Evolutionary conservation across 768 basidiomycete genomes (phyloP).

Genomic region (Tylopilus balloui): DNA sequence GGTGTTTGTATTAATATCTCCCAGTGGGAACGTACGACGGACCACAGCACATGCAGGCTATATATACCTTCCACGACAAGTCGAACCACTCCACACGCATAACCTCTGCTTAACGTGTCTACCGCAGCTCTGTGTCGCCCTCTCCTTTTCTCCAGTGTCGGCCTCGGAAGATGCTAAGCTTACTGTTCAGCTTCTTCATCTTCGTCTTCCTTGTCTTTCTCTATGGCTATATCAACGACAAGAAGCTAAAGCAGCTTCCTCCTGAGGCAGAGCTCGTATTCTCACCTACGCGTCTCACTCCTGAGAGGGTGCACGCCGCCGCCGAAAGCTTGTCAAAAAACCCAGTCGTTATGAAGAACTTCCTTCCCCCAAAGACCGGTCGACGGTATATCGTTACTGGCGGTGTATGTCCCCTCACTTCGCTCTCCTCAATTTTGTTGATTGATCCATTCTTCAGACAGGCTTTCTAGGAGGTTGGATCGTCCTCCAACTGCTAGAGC

Average conservation of each 20-base stretch:
- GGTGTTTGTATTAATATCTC: background rate
- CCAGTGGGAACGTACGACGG: background rate
- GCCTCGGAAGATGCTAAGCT: conserved; percentile 16
- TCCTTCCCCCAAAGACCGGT: conserved; percentile 65
- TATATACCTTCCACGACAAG: too few relatives aligned
- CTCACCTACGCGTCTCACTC: conserved; percentile 49
- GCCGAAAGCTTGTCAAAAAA: conserved; percentile 35
- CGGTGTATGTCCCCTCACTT: conserved; percentile 45
- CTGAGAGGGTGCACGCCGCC: conserved; percentile 37
- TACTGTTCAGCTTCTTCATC: conserved; percentile 7
- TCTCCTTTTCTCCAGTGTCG: background rate
- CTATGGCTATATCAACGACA: conserved; percentile 52
- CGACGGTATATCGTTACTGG: conserved; percentile 74
- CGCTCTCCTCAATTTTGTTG: background rate
- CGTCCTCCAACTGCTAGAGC: conserved; percentile 57
- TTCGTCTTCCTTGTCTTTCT: conserved; percentile 16
- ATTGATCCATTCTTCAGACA: conserved; percentile 37
- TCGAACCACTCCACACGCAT: too few relatives aligned
- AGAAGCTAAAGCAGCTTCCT: conserved; percentile 48
- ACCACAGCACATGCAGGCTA: too few relatives aligned
- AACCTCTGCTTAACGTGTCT: too few relatives aligned
- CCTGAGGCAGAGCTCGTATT: conserved; percentile 39
- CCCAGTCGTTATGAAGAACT: conserved; percentile 37
- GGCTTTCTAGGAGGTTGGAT: conserved; percentile 82
- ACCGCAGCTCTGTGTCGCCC: background rate